Evolutionary conservation across 2,329 filamentous ascomycete genomes (phyloP).

Genomic region (Xylariaceae sp.): DNA sequence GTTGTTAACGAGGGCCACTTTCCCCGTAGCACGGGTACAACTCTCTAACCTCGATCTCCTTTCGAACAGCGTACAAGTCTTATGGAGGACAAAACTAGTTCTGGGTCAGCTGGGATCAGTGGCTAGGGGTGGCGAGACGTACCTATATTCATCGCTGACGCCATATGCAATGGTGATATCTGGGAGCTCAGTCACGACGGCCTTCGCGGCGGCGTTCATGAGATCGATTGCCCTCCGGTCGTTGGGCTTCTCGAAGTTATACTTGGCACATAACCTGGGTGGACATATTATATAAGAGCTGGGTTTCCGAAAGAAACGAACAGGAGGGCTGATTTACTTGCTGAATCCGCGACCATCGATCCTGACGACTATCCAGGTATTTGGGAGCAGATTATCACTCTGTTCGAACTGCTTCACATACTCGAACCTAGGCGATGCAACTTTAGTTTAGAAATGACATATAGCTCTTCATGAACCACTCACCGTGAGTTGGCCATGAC

Average conservation of each 20-base stretch:
- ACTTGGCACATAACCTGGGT: conserved; percentile 71
- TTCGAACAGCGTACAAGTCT: conserved; percentile 77
- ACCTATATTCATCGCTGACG: conserved; percentile 91
- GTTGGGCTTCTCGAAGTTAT: conserved; percentile 88
- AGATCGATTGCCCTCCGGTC: conserved; percentile 81
- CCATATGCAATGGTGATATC: conserved; percentile 89
- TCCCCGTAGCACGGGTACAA: not conserved
- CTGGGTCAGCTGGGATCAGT: conserved; percentile 20
- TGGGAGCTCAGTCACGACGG: conserved; percentile 75
- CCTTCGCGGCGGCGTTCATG: conserved; percentile 90
- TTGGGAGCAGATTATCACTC: conserved; percentile 72
- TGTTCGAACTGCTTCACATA: conserved; percentile 92
- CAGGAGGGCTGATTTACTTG: conserved; percentile 55
- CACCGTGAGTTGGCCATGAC: conserved; percentile 56
- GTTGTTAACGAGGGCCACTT: not conserved
- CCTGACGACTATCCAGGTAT: conserved; percentile 93
- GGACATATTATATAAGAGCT: not conserved
- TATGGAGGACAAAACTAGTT: conserved; percentile 80
- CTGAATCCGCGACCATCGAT: conserved; percentile 94
- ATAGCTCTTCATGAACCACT: conserved; percentile 14
- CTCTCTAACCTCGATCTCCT: conserved; percentile 64
- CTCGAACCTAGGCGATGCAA: conserved; percentile 62
- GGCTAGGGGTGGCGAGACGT: conserved; percentile 11
- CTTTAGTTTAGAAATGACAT: conserved; percentile 19
- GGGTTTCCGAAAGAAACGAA: not conserved